phyloP scores from a whole-genome alignment of 495 filamentous ascomycete species.

The Podospora australis region DNA sequence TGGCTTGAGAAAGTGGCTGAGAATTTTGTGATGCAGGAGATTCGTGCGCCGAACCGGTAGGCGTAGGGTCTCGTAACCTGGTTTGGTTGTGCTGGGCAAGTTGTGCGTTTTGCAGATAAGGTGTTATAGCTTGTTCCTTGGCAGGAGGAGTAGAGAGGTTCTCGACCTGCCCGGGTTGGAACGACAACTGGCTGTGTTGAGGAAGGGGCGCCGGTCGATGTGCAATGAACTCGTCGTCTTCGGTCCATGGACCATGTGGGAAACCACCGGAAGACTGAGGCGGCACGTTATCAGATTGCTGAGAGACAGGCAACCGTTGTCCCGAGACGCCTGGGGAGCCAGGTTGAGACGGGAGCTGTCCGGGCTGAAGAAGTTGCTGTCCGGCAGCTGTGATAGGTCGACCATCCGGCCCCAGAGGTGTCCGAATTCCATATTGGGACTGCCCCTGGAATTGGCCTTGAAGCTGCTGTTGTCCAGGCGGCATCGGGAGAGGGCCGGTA shows the following conservation, averaged over 20 bases:
- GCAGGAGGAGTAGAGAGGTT: neutral
- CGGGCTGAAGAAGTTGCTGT: constrained; percentile 9
- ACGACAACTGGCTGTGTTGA: constrained; percentile 11
- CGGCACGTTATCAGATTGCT: neutral
- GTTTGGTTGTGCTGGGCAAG: constrained; percentile 8
- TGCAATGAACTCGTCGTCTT: neutral
- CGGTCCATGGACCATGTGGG: constrained; percentile 2
- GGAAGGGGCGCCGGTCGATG: constrained; percentile 3
- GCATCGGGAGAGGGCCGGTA: neutral
- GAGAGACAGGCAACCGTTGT: neutral
- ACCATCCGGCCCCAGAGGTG: constrained; percentile 22
- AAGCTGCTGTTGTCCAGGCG: constrained; percentile 6
- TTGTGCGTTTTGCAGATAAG: constrained; percentile 7
- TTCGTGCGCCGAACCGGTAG: constrained; percentile 10
- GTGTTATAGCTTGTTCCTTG: constrained; percentile 2
- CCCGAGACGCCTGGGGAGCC: constrained; percentile 6
- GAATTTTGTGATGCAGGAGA: constrained; percentile 21
- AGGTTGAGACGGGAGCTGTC: constrained; percentile 5
- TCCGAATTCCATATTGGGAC: constrained; percentile 15
- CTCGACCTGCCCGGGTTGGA: constrained; percentile 7
- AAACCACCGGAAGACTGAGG: neutral
- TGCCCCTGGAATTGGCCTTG: constrained; percentile 13
- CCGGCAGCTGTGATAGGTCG: constrained; percentile 13
- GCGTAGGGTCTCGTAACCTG: constrained; percentile 5
- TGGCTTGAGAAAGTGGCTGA: constrained; percentile 13